Evolutionary conservation across 1,139 yeast genomes (phyloP), one percentile per base, ranked within the genome.

Genomic region (Debaryomycetaceae sp.): DNA sequence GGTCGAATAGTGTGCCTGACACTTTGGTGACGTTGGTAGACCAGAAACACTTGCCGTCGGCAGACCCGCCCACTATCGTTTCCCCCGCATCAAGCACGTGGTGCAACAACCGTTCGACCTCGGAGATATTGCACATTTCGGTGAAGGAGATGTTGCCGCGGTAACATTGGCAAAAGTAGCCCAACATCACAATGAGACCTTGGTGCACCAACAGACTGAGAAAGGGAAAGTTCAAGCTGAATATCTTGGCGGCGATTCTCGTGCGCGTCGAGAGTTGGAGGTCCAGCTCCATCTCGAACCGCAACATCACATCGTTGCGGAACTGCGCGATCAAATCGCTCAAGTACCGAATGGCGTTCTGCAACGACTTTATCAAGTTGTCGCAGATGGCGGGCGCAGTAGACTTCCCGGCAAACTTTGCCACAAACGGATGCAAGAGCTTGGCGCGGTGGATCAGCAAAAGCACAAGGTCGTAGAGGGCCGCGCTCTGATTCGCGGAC

Each of bases 381-480:
- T 55, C 53, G 15, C 58, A 39, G 11, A 62, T 49, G 14, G 42
- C 34, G 10, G 40, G 39, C 22, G 49, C 41, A 5, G 51, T 57
- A 4, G 52, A 47, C 4, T 56, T 50, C 18, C 47, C 47, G 16
- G 54, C 53, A 38, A 63, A 61, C 33, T 56, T 56, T 20, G 56
- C 49, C 41, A 68, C 53, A 37, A 69, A 69, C 15, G 73, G 74
- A 38, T 68, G 74, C 36, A 66, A 64, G 30, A 69, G 51, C 36
- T 69, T 70, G 19, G 73, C 71, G 30, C 68, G 50, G 37, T 68
- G 68, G 32, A 68, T 62, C 39, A 68, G 58, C 15, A 69, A 47
- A 13, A 62, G 45, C 25, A 67, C 61, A 35, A 68, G 50, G 44
- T 70, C 76, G 30, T 56, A 49, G 27, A 66, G 39, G 3, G 68